A percentile compares a stretch with the other conserved stretches of the same genome.
These are phyloP conservation scores for Danielia reshetovae DNA, from an alignment of 805 yeast species.

Conservation along the genomic window DNA sequence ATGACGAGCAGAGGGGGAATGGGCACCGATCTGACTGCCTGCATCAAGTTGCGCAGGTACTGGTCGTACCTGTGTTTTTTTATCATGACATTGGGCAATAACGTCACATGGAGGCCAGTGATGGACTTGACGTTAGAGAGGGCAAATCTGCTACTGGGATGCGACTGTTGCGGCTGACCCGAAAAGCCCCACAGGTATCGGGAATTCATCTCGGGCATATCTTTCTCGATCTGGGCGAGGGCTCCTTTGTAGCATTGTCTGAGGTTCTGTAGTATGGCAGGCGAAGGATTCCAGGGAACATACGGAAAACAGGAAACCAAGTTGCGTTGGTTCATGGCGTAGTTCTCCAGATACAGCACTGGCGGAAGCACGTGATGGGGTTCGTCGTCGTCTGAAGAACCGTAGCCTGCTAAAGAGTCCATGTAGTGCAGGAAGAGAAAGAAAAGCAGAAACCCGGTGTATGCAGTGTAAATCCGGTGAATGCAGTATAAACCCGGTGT, in stretches of 20 bases:
- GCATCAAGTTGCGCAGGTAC: conserved; percentile 1
- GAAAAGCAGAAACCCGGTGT: too few species aligned
- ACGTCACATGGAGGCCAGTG: conserved; percentile 15
- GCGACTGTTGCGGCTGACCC: conserved; percentile 3
- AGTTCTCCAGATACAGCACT: conserved; percentile 17
- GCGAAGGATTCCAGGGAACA: conserved; percentile 18
- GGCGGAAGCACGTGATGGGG: conserved; percentile 1
- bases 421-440: conserved; percentile 3
- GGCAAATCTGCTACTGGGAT: conserved; percentile 5
- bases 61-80: conserved; percentile 2
- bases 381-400: conserved; percentile 14
- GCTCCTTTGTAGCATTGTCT: conserved; percentile 4
- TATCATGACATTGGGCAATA: conserved; percentile 13
- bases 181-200: conserved; percentile 6
- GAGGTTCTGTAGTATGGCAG: conserved; percentile 2
- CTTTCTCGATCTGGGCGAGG: conserved; percentile 1
- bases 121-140: conserved; percentile 7
- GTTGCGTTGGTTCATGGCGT: conserved; percentile 15
- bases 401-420: conserved; percentile 14
- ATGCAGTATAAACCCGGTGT: too few species aligned
- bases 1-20: conserved; percentile 3
- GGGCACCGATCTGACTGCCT: conserved; percentile 3
- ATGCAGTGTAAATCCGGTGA: too few species aligned
- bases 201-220: conserved; percentile 3
- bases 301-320: conserved; percentile 12